Evolutionary conservation across 1,284 basidiomycete species (phyloP), one percentile per base, ranked within the genome.

Genomic region (Trichosporon sp.): DNA sequence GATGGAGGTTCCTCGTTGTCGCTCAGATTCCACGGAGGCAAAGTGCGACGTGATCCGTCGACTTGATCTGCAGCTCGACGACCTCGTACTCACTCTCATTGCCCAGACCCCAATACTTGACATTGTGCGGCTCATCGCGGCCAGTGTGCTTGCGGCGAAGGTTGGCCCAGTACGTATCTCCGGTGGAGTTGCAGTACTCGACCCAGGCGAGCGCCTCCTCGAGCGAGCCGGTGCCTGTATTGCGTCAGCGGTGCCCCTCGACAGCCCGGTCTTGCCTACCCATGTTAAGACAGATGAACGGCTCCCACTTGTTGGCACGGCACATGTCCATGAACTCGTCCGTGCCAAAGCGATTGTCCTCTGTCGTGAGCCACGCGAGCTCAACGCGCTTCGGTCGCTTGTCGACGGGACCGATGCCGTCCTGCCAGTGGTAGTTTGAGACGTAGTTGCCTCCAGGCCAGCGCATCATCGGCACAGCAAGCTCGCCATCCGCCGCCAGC

Each of bases 201-300:
- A 87, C 71, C 86, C 86, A 87, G 7, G 82, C 83, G n/a, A 88
- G 78, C 0, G 86, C 86, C 62, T 87, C 86, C 66, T 86, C 85
- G 25, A 85, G 78, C 0, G 85, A 85, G 9, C 86, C 86, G 0
- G 86, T 86, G 21, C 86, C 37, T 44, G 37, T 9, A 4, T 7
- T 86, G 27, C 10, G 27, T 68, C 19, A 59, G 58, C 27, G n/a
- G n/a, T 25, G 13, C 33, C 6, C 4, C 34, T 11, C 21, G 11
- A 29, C 16, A 19, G 14, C 23, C 5, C 6, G 23, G 23, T 52
- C 25, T 11, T 44, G n/a, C 37, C 21, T 19, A 44, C 37, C 49
- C 37, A 56, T 69, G 75, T 87, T 86, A 40, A 87, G 71, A 66
- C 85, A 85, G 49, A 87, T 82, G 71, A 83, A 87, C 3, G 86